Evolutionary conservation across 169 alveolate species (phyloP), one percentile per base, ranked within the genome.

Genomic region (Eimeria falciformis): DNA sequence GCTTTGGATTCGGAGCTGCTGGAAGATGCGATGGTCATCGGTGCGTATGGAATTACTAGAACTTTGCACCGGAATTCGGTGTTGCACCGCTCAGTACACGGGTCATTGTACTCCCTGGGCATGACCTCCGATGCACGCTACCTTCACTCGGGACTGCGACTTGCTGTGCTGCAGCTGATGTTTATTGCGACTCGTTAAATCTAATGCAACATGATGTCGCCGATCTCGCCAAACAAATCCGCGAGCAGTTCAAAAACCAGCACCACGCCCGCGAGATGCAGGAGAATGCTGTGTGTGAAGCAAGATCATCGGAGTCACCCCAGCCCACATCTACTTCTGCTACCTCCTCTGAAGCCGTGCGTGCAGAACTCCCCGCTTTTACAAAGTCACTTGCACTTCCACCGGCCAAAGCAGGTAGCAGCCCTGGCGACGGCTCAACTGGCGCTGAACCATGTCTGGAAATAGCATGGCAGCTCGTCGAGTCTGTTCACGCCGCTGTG

Each of bases 371-470:
- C 3, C 5, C 27, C 18, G 12, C 46, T 46, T 17, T 46, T 45
- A 43, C 45, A 46, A 77, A 53, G 65, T n/a, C 11, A 12, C 33
- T 3, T 43, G 65, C 86, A 7, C 86, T 56, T 46, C 86, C 86
- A 29, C 68, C 86, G 14, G 66, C 86, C 29, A 68, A 77, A 37
- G 86, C 86, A 50, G 89, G 55, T 23, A 79, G 89, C 45, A 33
- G 45, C 55, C 75, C 55, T 69, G 73, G 89, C 46, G 40, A 55
- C 21, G 73, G 12, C 33, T 55, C 45, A 4, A 79, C 75, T 53
- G 89, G 55, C 1, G 55, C 89, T 29, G 73, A 53, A 55, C 53
- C 55, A n/a, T 50, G 89, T 25, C 37, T 79, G 89, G 89, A 79
- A 62, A 2, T 29, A 33, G 89, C 89, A 18, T 79, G 89, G 37